These are phyloP conservation scores for Coemansia sp. DNA, from an alignment of 371 early-diverging fungal genomes.

Conservation along the genomic window DNA sequence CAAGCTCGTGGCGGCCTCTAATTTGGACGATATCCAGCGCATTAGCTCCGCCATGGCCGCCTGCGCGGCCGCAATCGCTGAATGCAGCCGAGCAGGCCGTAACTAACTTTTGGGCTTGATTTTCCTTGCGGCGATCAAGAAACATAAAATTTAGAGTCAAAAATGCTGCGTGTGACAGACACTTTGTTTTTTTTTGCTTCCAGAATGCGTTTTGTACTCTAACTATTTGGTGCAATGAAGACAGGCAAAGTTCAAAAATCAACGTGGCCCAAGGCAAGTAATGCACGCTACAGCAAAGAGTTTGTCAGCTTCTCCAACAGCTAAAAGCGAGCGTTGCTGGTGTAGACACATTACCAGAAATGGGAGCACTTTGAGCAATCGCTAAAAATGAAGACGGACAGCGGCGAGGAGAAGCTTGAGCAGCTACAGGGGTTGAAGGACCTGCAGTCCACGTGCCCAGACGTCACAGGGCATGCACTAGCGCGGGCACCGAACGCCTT, in stretches of 20 bases:
- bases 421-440: neutral
- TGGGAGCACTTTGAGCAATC: constrained; percentile 22
- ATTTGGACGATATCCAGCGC: constrained; percentile 19
- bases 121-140: neutral
- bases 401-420: neutral
- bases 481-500: neutral
- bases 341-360: constrained; percentile 21
- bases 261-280: constrained; percentile 25
- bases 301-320: neutral
- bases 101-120: neutral
- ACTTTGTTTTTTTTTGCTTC: neutral
- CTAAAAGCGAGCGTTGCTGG: neutral
- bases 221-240: neutral
- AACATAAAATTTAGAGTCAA: neutral
- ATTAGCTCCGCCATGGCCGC: constrained; percentile 30
- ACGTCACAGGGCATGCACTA: neutral
- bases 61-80: constrained; percentile 29
- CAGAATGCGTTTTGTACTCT: neutral
- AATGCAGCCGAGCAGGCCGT: constrained; percentile 15
- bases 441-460: neutral
- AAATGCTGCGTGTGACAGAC: too few relatives aligned
- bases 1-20: constrained; percentile 14
- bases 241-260: constrained; percentile 5
- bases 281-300: neutral
- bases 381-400: constrained; percentile 1